These are phyloP conservation scores for Scheffersomyces titani DNA, from an alignment of 1,139 yeast species.

Conservation along the genomic window DNA sequence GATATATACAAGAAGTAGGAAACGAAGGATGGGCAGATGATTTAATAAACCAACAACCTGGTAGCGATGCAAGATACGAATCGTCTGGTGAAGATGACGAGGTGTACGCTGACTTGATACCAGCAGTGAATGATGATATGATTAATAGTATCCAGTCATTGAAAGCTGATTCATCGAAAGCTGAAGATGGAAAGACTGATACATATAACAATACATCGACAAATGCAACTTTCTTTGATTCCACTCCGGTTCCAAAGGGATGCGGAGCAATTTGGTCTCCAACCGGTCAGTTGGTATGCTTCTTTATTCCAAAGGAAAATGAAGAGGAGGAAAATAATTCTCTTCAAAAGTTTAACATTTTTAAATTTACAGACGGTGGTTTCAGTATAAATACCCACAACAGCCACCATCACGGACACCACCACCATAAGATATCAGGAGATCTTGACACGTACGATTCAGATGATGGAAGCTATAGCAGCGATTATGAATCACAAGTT, in stretches of 20 bases:
- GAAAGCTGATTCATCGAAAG: constrained; percentile 1
- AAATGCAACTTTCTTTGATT: constrained; percentile 49
- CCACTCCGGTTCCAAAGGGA: constrained; percentile 89
- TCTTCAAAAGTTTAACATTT: constrained; percentile 35
- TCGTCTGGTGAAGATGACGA: constrained; percentile 37
- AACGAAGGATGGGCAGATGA: constrained; percentile 50
- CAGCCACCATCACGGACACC: constrained; percentile 14
- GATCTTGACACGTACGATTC: constrained; percentile 13
- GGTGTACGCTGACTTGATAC: constrained; percentile 35
- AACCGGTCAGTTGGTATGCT: constrained; percentile 77
- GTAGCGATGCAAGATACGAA: constrained; percentile 19
- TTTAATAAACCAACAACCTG: constrained; percentile 41
- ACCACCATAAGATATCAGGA: constrained; percentile 9
- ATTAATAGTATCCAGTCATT: constrained; percentile 8
- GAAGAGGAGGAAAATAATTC: constrained; percentile 28
- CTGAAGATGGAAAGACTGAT: constrained; percentile 1
- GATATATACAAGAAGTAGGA: constrained; percentile 34
- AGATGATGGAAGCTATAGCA: constrained; percentile 4
- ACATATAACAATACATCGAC: constrained; percentile 6
- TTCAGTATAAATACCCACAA: constrained; percentile 25
- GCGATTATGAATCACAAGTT: constrained; percentile 1
- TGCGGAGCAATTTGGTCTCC: constrained; percentile 91
- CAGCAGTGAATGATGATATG: constrained; percentile 24
- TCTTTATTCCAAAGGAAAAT: constrained; percentile 63
- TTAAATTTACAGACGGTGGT: constrained; percentile 44